phyloP scores from a whole-genome alignment of 163 green algal species.

The Scenedesmus sp. region DNA sequence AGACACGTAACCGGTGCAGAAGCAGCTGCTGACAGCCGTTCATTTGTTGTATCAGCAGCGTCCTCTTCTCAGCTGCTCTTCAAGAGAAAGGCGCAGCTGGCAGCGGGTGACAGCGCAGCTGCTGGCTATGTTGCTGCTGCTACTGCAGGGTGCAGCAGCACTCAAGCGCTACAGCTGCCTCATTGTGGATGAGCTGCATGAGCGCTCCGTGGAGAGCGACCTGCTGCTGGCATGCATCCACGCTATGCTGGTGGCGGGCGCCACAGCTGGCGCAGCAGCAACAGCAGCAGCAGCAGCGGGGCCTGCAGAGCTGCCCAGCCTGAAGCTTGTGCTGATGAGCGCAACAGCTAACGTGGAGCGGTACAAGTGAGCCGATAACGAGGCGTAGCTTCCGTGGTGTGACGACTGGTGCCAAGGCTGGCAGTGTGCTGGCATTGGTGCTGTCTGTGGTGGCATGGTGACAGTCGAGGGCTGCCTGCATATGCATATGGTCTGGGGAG shows the following conservation, averaged over 20 bases:
- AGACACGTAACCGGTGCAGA: not conserved
- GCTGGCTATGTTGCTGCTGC: not conserved
- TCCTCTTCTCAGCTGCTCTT: not conserved
- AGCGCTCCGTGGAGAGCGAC: slow-evolving; percentile 40
- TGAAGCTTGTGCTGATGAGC: slow-evolving; percentile 46
- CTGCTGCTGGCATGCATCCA: slow-evolving; percentile 46
- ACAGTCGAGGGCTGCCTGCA: too few species aligned
- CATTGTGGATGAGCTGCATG: slow-evolving; percentile 45
- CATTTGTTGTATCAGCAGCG: too few species aligned
- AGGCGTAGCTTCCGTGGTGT: too few species aligned
- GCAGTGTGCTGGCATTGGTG: not conserved
- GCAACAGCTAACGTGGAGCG: slow-evolving; percentile 45
- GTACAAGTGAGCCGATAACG: slow-evolving; percentile 28
- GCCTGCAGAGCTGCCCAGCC: slow-evolving; percentile 28
- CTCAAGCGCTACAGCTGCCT: slow-evolving; percentile 33
- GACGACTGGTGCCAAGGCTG: not conserved
- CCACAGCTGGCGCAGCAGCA: not conserved
- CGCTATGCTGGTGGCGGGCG: slow-evolving; percentile 31
- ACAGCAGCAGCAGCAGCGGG: slow-evolving; percentile 29
- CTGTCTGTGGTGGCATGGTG: not conserved
- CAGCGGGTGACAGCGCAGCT: not conserved
- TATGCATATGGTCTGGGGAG: too few species aligned
- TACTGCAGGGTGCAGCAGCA: slow-evolving; percentile 25
- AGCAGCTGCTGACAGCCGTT: not conserved
- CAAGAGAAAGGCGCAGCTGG: too few species aligned